Evolutionary conservation across 768 basidiomycete genomes (phyloP), one percentile per base, ranked within the genome.

Genomic region (Kwoniella europaea): DNA sequence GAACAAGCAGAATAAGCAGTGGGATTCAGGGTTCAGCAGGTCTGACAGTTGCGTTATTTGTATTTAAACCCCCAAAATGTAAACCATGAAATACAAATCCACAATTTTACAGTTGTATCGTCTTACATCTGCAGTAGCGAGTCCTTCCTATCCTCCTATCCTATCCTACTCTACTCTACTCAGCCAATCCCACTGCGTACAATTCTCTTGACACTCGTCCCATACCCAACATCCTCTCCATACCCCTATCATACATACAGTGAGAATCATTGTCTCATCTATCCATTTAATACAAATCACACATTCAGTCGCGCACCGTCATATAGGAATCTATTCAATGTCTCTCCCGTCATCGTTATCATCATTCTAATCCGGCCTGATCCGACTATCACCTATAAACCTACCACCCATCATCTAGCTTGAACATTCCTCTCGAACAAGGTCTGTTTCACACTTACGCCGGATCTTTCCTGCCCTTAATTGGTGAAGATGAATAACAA

Each of bases 321-420:
- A 15, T 29, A 29, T 18, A 55, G 10, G 12, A 61, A 43, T 43
- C 42, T 61, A 50, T 9, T 59, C 57, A 59, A 61, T 61, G 59
- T 61, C 42, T 43, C 59, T 61, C 59, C 15, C 35, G 35, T 35
- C 43, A 13, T 1, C 18, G 46, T 50, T 50, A 50, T 50, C 46
- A 50, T 18, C 46, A 42, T 61, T 27, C 18, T 61, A 27, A 61
- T 61, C 59, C 59, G 59, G 59, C 59, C 59, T 61, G 59, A 61
- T 61, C 59, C 59, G 59, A 61, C 59, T 61, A 27, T 12, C 2
- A 6, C 59, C 42, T 43, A 61, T 1, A 0, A 0, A 42, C 42
- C 22, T 16, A 27, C 5, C 0, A 13, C 7, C 57, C 1, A 27
- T 15, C 4, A 1, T 22, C 24, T 55, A 24, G 0, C 54, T 5